Evolutionary conservation across 352 stramenopile genomes (phyloP).

Genomic region (Phytopythium chamaehyphon): DNA sequence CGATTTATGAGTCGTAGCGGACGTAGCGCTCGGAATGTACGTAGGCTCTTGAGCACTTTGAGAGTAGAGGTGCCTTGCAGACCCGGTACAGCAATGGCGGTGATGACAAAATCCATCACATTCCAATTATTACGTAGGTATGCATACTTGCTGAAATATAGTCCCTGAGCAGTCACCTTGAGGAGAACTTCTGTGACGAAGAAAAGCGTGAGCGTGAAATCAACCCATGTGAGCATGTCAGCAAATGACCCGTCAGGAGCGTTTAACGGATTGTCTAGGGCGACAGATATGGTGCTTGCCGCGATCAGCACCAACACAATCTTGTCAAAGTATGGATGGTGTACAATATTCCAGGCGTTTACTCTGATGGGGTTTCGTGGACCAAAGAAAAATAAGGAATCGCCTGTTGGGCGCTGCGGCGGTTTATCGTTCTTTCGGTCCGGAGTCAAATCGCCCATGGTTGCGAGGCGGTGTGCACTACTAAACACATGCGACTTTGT

Average conservation of each 20-base stretch:
- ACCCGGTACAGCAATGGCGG: slow-evolving; percentile 32
- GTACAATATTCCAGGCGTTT: slow-evolving; percentile 34
- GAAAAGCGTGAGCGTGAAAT: slow-evolving; percentile 55
- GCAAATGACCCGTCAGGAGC: slow-evolving; percentile 28
- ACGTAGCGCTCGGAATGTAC: slow-evolving; percentile 60
- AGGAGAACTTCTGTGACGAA: slow-evolving; percentile 78
- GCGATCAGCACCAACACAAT: slow-evolving; percentile 63
- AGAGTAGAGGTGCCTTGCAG: slow-evolving; percentile 16
- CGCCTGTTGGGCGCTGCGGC: slow-evolving; percentile 15
- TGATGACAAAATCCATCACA: slow-evolving; percentile 81
- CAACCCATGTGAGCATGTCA: slow-evolving; percentile 28
- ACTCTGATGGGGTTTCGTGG: slow-evolving; percentile 25
- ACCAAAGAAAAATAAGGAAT: slow-evolving; percentile 29
- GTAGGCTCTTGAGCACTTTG: slow-evolving; percentile 47
- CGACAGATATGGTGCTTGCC: slow-evolving; percentile 57
- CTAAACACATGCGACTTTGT: neutral
- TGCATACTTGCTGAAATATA: slow-evolving; percentile 42
- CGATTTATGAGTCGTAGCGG: slow-evolving; percentile 80
- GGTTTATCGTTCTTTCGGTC: slow-evolving; percentile 1
- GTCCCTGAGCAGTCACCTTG: slow-evolving; percentile 69
- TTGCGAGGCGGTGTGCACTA: neutral
- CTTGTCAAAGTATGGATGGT: slow-evolving; percentile 63
- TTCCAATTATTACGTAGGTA: slow-evolving; percentile 86
- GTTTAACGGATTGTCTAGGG: slow-evolving; percentile 69
- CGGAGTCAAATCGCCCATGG: neutral